A percentile compares a stretch with the other conserved stretches of the same genome.
These are phyloP conservation scores for Oryza rufipogon DNA, from an alignment of 176 grass and related monocot species.

Conservation along the genomic window DNA sequence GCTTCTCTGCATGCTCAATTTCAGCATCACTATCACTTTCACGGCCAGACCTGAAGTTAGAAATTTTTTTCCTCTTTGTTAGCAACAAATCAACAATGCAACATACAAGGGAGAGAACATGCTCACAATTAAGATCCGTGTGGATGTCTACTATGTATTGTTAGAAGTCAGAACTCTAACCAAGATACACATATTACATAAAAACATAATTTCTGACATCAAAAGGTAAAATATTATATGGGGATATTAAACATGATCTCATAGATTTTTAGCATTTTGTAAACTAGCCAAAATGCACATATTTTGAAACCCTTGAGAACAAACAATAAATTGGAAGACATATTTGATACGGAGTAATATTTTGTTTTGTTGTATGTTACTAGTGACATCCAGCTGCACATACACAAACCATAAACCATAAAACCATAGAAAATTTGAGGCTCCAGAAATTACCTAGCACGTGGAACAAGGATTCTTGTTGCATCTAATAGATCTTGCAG, in stretches of 20 bases:
- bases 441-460: no score
- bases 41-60: constrained; percentile 75
- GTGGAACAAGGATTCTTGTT: constrained; percentile 65
- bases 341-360: neutral
- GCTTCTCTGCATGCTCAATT: constrained; percentile 92
- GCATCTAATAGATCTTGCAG: constrained; percentile 99
- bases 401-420: constrained; percentile 27
- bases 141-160: neutral
- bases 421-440: neutral
- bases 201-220: constrained; percentile 9
- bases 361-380: neutral
- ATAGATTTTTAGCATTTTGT: neutral
- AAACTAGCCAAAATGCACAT: neutral
- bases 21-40: constrained; percentile 99
- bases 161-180: neutral
- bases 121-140: neutral
- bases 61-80: constrained; percentile 30
- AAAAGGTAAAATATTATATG: neutral
- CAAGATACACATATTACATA: neutral
- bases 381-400: neutral
- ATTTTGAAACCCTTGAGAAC: neutral
- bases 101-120: constrained; percentile 1
- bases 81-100: neutral
- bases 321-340: neutral
- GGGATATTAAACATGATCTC: neutral